Conservation (phyloP, 768 basidiomycete genomes). For the Mycena vulgaris region DNA sequence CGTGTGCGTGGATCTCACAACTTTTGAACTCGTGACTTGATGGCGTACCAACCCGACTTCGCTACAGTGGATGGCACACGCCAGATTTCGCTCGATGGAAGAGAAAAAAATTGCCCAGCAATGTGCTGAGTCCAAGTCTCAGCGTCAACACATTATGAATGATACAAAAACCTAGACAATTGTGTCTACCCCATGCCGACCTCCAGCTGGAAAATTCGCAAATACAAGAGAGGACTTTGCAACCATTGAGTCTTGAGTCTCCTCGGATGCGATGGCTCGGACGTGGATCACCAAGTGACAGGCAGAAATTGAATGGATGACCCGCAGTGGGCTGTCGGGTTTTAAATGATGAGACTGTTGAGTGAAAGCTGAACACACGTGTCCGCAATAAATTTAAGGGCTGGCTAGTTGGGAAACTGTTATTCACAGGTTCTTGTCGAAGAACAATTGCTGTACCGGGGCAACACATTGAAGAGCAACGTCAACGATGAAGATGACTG, state of each 20-base stretch:
- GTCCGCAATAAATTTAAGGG: constrained; percentile 1
- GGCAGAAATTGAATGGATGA: constrained; percentile 22
- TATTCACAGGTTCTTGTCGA: neutral
- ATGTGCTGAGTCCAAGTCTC: too few relatives aligned
- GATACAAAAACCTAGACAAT: neutral
- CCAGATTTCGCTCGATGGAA: too few relatives aligned
- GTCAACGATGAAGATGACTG: constrained; percentile 7
- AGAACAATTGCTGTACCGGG: neutral
- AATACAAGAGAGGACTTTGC: constrained; percentile 2
- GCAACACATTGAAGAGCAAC: neutral
- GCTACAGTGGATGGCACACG: too few relatives aligned
- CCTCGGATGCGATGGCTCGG: constrained; percentile 10
- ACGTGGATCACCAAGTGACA: constrained; percentile 30
- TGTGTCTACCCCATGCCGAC: neutral
- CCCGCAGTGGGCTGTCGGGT: constrained; percentile 15
- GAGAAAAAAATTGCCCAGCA: too few relatives aligned
- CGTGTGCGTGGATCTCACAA: too few relatives aligned
- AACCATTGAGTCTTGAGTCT: neutral
- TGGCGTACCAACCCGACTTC: too few relatives aligned
- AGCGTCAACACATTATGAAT: too few relatives aligned
- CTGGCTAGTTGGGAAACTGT: neutral
- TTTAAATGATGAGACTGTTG: neutral
- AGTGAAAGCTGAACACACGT: neutral
- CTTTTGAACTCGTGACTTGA: too few relatives aligned
- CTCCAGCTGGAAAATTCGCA: neutral